A percentile compares a stretch with the other conserved stretches of the same genome.
phyloP scores from a whole-genome alignment of 768 basidiomycete genomes.

The Epithele typhae region DNA sequence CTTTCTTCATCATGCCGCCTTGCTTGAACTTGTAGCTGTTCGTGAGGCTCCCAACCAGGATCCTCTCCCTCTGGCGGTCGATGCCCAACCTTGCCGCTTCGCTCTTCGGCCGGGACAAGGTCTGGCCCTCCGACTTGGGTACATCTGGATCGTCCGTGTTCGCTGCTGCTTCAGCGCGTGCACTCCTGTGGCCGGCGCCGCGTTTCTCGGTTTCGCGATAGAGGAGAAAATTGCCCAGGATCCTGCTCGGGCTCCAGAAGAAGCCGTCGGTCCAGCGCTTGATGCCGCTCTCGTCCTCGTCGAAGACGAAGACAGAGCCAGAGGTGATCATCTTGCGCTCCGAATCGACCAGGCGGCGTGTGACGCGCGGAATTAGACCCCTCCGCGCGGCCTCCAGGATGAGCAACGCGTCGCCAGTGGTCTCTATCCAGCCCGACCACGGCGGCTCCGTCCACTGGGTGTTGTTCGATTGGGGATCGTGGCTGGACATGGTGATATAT shows the following conservation, averaged over 20 bases:
- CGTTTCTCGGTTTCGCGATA: slow-evolving; percentile 93
- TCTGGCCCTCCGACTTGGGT: slow-evolving; percentile 29
- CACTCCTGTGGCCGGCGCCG: slow-evolving; percentile 57
- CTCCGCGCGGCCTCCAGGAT: slow-evolving; percentile 91
- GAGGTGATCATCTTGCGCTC: slow-evolving; percentile 92
- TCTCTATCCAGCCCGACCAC: slow-evolving; percentile 93
- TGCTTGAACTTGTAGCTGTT: slow-evolving; percentile 92
- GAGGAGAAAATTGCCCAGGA: slow-evolving; percentile 91
- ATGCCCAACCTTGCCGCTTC: slow-evolving; percentile 44
- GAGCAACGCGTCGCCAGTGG: slow-evolving; percentile 92
- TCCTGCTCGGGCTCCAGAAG: slow-evolving; percentile 91
- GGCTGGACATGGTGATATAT: slow-evolving; percentile 15
- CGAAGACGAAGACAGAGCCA: slow-evolving; percentile 95
- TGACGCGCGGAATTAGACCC: slow-evolving; percentile 88
- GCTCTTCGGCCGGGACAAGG: slow-evolving; percentile 62
- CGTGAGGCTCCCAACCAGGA: slow-evolving; percentile 85
- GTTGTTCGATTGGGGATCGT: slow-evolving; percentile 24
- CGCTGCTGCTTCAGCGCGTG: slow-evolving; percentile 40
- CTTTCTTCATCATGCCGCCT: slow-evolving; percentile 97
- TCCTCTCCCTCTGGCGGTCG: slow-evolving; percentile 74
- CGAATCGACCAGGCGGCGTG: slow-evolving; percentile 85
- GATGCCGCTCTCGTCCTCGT: slow-evolving; percentile 96
- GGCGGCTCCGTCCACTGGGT: slow-evolving; percentile 76
- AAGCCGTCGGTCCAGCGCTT: slow-evolving; percentile 98
- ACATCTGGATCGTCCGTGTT: slow-evolving; percentile 31